phyloP scores from a whole-genome alignment of 73 alveolate species.

The Tetrahymena elliotti region DNA sequence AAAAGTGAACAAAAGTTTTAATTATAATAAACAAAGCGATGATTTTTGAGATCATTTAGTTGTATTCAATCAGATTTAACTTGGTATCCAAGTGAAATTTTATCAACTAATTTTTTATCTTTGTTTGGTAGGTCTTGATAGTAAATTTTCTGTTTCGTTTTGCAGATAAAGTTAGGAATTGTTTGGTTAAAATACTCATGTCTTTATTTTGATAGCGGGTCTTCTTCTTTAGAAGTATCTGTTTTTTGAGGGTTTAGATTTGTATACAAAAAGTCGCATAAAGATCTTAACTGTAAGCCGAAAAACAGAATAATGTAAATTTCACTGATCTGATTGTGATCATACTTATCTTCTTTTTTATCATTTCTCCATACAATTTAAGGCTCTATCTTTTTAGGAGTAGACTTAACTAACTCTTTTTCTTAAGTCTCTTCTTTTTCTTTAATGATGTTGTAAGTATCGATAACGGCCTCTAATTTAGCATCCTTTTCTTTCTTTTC shows the following conservation, averaged over 20 bases:
- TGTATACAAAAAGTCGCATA: neutral
- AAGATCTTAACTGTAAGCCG: neutral
- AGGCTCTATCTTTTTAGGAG: neutral
- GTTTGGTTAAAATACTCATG: neutral
- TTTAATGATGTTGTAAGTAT: neutral
- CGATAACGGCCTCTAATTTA: neutral
- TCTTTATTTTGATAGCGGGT: neutral
- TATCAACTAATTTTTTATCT: neutral
- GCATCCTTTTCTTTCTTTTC: neutral
- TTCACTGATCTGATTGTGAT: neutral
- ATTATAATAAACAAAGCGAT: neutral
- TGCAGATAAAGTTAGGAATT: neutral
- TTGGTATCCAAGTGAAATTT: neutral
- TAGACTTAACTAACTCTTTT: neutral
- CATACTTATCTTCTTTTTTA: neutral
- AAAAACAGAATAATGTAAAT: neutral
- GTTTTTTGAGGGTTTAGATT: neutral
- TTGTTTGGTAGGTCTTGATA: neutral
- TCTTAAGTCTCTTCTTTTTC: neutral
- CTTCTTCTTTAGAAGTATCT: neutral
- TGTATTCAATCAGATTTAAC: neutral
- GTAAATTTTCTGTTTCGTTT: neutral
- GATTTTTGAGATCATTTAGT: neutral
- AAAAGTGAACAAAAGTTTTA: neutral
- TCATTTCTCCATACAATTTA: neutral